Base-by-base conservation (phyloP, 148 eudicot genomes). In the Rhododendron vialii region DNA sequence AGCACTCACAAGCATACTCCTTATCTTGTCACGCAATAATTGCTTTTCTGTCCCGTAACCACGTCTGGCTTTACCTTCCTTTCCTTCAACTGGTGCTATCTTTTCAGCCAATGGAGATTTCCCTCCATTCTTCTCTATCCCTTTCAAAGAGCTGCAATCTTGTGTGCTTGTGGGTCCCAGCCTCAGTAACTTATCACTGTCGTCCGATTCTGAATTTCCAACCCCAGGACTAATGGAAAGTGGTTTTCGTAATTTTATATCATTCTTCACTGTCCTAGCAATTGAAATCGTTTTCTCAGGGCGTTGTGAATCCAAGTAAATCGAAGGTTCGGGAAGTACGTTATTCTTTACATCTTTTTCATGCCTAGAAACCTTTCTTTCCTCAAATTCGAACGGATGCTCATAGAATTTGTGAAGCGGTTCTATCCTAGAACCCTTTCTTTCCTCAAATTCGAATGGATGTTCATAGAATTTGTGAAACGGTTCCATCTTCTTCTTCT, bases 1-100 rank as follows among this genome's bases (percentile, higher is more conserved):
- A 28, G 96, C 95, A 89, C 79, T 85, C 36, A 94, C 86, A 84
- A 98, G 98, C 95, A 95, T 92, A 80, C 83, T 91, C 90, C 94
- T 92, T 78, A 98, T 94, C 86, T 92, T 91, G 88, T 98, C 99
- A 51, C 99, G 95, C 85, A 98, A 85, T 80, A 90, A 87, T 88
- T 95, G 99, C 90, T 98, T 98, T 87, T 98, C 99, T 9, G 99
- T 98, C 86, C 98, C 96, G 82, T 90, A 92, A 84, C 98, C 96
- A 89, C 96, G 96, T 89, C 91, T 94, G 24, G 89, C 87, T 89
- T 94, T 93, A 47, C 92, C 91, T 87, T 90, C 94, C 84, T 91
- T 94, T 17, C 87, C 87, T 87, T 87, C 94, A 28, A 75, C 65
- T 36, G 92, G 92, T 13, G 91, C 92, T 24, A 85, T 69, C 61